phyloP scores from a whole-genome alignment of 441 rosid genomes.

The Jatropha multifida region DNA sequence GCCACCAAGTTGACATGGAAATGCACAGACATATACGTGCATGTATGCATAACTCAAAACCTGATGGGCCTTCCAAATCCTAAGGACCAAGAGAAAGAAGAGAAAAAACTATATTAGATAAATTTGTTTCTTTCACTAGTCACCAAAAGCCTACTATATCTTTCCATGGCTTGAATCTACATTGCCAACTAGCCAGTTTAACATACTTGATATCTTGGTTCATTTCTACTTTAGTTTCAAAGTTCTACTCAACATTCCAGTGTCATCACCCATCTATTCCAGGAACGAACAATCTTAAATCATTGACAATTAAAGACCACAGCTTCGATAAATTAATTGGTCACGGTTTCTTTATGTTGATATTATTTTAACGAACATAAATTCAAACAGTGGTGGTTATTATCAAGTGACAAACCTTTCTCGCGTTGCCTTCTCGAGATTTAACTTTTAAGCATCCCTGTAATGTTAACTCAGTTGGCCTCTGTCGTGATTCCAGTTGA shows the following conservation, averaged over 20 bases:
- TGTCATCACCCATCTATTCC: background rate
- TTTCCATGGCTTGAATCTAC: too few species aligned
- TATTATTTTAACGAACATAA: background rate
- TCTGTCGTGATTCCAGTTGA: constrained; percentile 33
- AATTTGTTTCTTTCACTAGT: too few species aligned
- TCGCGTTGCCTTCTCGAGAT: constrained; percentile 13
- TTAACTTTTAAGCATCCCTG: constrained; percentile 29
- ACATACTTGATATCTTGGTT: background rate
- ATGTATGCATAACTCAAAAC: background rate
- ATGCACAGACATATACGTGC: background rate
- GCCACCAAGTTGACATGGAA: background rate
- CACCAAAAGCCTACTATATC: too few species aligned
- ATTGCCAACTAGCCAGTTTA: too few species aligned
- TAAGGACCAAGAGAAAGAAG: background rate
- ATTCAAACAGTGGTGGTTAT: background rate
- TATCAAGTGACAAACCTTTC: constrained; percentile 33
- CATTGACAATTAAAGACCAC: background rate
- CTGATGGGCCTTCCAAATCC: background rate
- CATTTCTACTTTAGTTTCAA: background rate
- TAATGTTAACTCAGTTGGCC: constrained; percentile 21
- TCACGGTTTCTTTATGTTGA: background rate
- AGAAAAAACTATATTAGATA: too few species aligned
- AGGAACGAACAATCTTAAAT: background rate
- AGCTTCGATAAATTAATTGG: background rate
- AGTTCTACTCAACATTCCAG: constrained; percentile 1